These are phyloP conservation scores for Eruca vesicaria DNA, from an alignment of 441 rosid genomes.

Conservation along the genomic window DNA sequence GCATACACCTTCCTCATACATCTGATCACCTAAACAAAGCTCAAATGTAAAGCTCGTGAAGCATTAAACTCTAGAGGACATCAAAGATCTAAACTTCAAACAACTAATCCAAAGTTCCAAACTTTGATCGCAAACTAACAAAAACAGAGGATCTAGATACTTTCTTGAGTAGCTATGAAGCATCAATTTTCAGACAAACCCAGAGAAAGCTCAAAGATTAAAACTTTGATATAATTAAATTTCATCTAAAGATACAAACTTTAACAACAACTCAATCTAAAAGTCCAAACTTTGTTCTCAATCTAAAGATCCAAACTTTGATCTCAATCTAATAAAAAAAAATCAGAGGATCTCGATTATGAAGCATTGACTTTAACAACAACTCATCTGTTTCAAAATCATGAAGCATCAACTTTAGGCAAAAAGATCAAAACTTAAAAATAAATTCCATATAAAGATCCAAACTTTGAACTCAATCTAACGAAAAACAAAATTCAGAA, in stretches of 20 bases:
- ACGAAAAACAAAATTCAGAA: too few species aligned
- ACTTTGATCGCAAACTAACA: not conserved
- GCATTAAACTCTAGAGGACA: not conserved
- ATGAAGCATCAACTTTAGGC: too few species aligned
- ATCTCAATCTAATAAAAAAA: not conserved
- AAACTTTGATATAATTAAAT: too few species aligned
- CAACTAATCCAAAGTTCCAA: not conserved
- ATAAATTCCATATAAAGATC: too few species aligned
- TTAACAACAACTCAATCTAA: not conserved
- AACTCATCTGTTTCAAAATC: not conserved
- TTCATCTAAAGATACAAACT: not conserved
- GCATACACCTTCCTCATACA: conserved; percentile 35
- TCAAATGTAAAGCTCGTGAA: not conserved
- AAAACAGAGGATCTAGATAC: too few species aligned
- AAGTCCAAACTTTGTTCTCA: not conserved
- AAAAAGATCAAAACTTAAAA: too few species aligned
- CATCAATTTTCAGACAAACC: too few species aligned
- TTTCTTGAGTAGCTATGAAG: too few species aligned
- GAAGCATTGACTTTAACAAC: not conserved
- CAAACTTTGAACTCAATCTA: too few species aligned
- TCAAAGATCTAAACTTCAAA: too few species aligned
- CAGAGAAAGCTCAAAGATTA: too few species aligned
- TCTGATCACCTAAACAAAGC: conserved; percentile 5
- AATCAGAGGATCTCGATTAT: too few species aligned
- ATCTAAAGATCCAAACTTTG: not conserved